Base-by-base conservation (phyloP, 2,329 filamentous ascomycete genomes). In the Pleomassaria siparia region DNA sequence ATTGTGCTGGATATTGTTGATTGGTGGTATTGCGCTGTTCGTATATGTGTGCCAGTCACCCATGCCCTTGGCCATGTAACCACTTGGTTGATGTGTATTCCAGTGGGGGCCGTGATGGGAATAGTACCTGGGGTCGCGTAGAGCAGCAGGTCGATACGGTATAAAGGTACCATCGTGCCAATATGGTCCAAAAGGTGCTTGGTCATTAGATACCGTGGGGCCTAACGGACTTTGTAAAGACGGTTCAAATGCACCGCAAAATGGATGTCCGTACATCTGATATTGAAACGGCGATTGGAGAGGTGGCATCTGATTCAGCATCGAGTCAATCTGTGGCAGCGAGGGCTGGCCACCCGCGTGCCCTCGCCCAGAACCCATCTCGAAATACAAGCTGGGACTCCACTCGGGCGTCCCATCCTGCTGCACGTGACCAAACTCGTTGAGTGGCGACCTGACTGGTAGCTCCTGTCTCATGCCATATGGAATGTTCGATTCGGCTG, bases 271-370 rank as follows among this genome's bases (percentile, higher is more conserved):
- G 39, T 69, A 70, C 51, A 70, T 62, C 46, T 76, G 77, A 54
- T 80, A 78, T 42, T 84, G 82, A 48, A 82, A 74, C 29, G 65
- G 62, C 28, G 59, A 60, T 24, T 83, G 80, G 40, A 85, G 80
- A 12, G 85, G 72, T 5, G 80, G 72, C 48, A 77, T 76, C 63
- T 85, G 83, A 47, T 83, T 78, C 45, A 85, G 71, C 65, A 84
- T 74, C 4, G 83, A 85, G 60, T 86, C 83, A 54, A 84, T 77
- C 43, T 80, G 80, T 3, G 77, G 76, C 9, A 74, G 64, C 43
- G 72, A 67, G 50, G 76, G 74, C 46, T 76, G 67, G 11, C 70
- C 72, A 35, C 70, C 64, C 50, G 71, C 46, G 37, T 52, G 49
- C 11, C 51, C 50, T 7, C 63, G 58, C 18, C 65, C 66, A 22